These are phyloP conservation scores for Arthrobotrys musiformis DNA, from an alignment of 2,329 filamentous ascomycete species.

Conservation along the genomic window DNA sequence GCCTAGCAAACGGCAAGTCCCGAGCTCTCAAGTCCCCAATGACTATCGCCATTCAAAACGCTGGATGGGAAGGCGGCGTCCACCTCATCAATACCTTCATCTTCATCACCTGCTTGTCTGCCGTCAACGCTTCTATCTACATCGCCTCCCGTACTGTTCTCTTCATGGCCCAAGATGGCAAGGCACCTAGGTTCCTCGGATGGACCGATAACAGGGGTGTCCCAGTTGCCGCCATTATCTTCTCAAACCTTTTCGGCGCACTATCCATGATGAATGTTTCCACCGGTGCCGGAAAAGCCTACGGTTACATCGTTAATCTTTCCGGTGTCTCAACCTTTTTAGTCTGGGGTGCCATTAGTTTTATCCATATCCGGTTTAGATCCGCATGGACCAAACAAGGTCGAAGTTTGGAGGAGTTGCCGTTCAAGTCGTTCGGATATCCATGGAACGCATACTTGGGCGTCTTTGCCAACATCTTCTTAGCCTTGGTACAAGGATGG, in stretches of 20 bases:
- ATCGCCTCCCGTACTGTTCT: conserved; percentile 53
- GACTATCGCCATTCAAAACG: conserved; percentile 78
- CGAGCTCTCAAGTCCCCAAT: conserved; percentile 77
- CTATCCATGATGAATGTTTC: conserved; percentile 74
- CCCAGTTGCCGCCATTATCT: conserved; percentile 39
- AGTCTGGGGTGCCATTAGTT: conserved; percentile 49
- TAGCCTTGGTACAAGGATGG: conserved; percentile 51
- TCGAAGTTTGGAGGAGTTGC: conserved; percentile 37
- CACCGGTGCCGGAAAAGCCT: conserved; percentile 73
- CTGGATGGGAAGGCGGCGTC: conserved; percentile 77
- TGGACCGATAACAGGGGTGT: conserved; percentile 46
- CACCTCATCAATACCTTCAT: conserved; percentile 70
- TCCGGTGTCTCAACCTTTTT: conserved; percentile 52
- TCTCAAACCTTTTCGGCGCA: conserved; percentile 47
- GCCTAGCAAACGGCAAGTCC: conserved; percentile 71
- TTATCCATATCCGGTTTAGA: conserved; percentile 48
- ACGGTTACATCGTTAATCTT: conserved; percentile 71
- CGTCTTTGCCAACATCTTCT: conserved; percentile 42
- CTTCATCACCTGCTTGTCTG: conserved; percentile 45
- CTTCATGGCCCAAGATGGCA: conserved; percentile 52
- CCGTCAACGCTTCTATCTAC: conserved; percentile 48
- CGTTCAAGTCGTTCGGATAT: conserved; percentile 41
- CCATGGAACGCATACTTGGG: conserved; percentile 54
- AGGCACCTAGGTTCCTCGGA: conserved; percentile 49
- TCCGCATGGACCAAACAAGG: conserved; percentile 38